These are phyloP conservation scores for Bruguiera sexangula DNA, from an alignment of 345 rosid genomes.

Conservation along the genomic window DNA sequence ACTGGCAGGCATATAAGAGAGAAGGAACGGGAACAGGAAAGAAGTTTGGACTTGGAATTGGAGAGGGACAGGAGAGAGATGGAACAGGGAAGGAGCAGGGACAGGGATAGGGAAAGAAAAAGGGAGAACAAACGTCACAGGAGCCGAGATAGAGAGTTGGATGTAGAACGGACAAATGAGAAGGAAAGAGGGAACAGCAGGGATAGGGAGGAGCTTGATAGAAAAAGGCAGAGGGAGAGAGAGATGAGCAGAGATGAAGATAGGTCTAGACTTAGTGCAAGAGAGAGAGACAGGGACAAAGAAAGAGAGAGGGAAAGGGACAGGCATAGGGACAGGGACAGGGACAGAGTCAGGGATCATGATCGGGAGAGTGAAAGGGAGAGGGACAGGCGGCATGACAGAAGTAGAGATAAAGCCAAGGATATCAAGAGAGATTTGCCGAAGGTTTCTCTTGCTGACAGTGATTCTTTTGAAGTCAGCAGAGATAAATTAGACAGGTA, in stretches of 20 bases:
- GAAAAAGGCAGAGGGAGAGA: constrained; percentile 23
- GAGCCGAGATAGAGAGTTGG: constrained; percentile 13
- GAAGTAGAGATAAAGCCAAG: constrained; percentile 43
- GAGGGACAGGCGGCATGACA: constrained; percentile 40
- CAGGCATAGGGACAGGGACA: constrained; percentile 34
- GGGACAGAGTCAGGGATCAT: constrained; percentile 23
- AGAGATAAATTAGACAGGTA: constrained; percentile 47
- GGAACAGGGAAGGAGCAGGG: constrained; percentile 6
- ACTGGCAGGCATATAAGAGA: neutral
- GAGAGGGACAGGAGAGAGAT: neutral
- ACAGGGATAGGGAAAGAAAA: constrained; percentile 14
- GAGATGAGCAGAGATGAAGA: constrained; percentile 46
- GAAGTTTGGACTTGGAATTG: constrained; percentile 1
- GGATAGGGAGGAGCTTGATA: constrained; percentile 1
- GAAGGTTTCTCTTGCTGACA: constrained; percentile 31
- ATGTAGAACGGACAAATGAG: constrained; percentile 6
- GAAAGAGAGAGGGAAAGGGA: constrained; percentile 19
- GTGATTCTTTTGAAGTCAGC: constrained; percentile 31
- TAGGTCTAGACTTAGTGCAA: constrained; percentile 32
- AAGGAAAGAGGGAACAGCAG: constrained; percentile 9
- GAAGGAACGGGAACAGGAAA: neutral
- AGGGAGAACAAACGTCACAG: constrained; percentile 3
- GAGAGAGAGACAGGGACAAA: constrained; percentile 38
- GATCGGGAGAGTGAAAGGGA: constrained; percentile 25
- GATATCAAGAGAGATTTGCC: constrained; percentile 35